Conservation (phyloP, 2,329 filamentous ascomycete genomes). For the Diaporthe helianthi region DNA sequence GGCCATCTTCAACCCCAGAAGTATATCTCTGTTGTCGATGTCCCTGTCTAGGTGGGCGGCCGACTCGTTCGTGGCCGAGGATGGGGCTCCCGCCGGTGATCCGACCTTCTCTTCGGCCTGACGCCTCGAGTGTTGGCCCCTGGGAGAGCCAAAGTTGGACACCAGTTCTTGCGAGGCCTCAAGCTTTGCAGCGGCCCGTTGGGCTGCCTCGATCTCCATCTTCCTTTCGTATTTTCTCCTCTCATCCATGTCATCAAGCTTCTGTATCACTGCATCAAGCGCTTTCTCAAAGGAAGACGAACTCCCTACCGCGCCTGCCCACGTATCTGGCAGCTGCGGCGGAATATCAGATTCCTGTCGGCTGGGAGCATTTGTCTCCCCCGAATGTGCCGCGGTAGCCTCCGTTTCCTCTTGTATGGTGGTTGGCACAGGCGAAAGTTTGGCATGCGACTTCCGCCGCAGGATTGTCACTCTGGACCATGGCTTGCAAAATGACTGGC, state of each 20-base stretch:
- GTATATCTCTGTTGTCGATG: slow-evolving; percentile 58
- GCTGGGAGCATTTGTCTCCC: neutral
- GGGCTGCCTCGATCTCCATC: slow-evolving; percentile 10
- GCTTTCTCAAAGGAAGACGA: slow-evolving; percentile 41
- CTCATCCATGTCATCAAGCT: slow-evolving; percentile 41
- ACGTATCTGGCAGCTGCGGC: slow-evolving; percentile 37
- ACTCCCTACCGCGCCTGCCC: slow-evolving; percentile 37
- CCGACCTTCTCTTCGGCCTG: neutral
- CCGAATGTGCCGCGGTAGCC: neutral
- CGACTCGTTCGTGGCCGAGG: neutral
- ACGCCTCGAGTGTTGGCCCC: neutral
- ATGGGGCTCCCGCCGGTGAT: neutral
- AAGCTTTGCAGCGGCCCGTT: slow-evolving; percentile 9
- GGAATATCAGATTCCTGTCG: neutral
- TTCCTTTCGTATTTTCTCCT: slow-evolving; percentile 27
- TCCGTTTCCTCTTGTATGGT: slow-evolving; percentile 20
- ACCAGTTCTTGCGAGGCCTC: neutral
- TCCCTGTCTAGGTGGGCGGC: slow-evolving; percentile 44
- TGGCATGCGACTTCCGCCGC: neutral
- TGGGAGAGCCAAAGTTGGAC: neutral
- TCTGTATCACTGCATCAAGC: slow-evolving; percentile 40
- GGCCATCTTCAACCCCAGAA: slow-evolving; percentile 62
- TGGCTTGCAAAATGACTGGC: slow-evolving; percentile 24
- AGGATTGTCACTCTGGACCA: slow-evolving; percentile 26
- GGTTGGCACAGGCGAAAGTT: slow-evolving; percentile 15